A percentile compares a stretch with the other conserved stretches of the same genome.
These are phyloP conservation scores for Salix brachista DNA, from an alignment of 345 rosid species.

Conservation along the genomic window DNA sequence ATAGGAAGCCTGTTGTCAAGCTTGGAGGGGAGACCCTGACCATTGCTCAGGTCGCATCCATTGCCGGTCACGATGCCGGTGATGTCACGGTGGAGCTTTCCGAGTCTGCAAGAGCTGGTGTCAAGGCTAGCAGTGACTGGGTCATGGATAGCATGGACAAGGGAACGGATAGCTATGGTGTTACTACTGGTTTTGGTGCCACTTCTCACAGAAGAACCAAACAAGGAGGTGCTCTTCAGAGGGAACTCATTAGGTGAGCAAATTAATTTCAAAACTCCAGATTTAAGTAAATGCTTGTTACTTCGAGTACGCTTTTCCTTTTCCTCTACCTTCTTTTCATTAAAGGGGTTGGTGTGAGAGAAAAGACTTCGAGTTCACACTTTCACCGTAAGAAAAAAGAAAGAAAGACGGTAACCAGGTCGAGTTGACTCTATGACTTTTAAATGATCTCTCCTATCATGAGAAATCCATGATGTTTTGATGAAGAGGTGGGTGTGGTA, in stretches of 20 bases:
- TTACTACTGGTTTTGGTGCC: slow-evolving; percentile 29
- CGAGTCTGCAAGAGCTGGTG: slow-evolving; percentile 19
- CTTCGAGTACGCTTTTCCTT: not conserved
- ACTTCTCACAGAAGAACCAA: slow-evolving; percentile 32
- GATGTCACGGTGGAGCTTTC: slow-evolving; percentile 17
- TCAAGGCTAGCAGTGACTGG: slow-evolving; percentile 33
- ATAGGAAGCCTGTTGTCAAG: slow-evolving; percentile 49
- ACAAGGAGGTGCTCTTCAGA: slow-evolving; percentile 24
- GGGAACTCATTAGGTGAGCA: slow-evolving; percentile 24
- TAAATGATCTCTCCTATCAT: not conserved
- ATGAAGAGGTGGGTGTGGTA: not conserved
- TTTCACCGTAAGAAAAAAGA: no score
- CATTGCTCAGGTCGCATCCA: slow-evolving; percentile 68
- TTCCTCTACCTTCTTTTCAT: no score
- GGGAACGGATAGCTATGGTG: slow-evolving; percentile 27
- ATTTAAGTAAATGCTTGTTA: not conserved
- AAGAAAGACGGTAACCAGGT: not conserved
- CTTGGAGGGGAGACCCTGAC: slow-evolving; percentile 75
- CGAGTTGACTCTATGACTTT: not conserved
- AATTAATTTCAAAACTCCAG: not conserved
- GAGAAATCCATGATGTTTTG: not conserved
- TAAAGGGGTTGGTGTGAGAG: not conserved
- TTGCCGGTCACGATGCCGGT: slow-evolving; percentile 24
- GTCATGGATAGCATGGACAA: slow-evolving; percentile 26
- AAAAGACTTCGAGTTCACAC: not conserved